Evolutionary conservation across 2,329 filamentous ascomycete species (phyloP).

Genomic region (Pseudogymnoascus sp.): DNA sequence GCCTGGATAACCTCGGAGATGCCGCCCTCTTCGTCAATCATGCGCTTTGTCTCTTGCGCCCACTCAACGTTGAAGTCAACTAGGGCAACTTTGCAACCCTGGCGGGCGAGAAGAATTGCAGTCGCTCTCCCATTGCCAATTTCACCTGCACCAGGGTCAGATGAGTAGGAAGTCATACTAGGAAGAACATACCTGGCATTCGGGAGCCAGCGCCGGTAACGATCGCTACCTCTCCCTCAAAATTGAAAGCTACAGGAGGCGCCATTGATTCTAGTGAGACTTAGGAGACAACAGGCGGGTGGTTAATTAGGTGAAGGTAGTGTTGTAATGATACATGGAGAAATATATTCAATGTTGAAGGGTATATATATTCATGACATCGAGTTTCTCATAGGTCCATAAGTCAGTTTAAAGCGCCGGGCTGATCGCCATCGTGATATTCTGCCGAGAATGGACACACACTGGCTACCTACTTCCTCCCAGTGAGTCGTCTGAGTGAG

Average conservation of each 20-base stretch:
- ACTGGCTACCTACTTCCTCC: neutral
- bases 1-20: conserved; percentile 38
- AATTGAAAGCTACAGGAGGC: neutral
- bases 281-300: neutral
- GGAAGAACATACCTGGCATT: neutral
- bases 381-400: neutral
- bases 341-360: neutral
- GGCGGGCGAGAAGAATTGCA: conserved; percentile 51
- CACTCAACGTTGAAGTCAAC: conserved; percentile 44
- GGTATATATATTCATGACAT: neutral
- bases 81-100: conserved; percentile 51
- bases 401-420: neutral
- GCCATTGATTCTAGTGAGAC: neutral
- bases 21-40: conserved; percentile 30
- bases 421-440: neutral
- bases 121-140: conserved; percentile 54
- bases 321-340: neutral
- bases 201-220: conserved; percentile 51
- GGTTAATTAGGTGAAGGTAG: neutral
- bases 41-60: conserved; percentile 40
- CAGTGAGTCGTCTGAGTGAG: too few species aligned
- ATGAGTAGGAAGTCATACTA: neutral
- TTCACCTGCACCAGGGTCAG: conserved; percentile 37
- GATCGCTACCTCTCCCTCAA: conserved; percentile 36
- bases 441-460: neutral